Evolutionary conservation across 2,329 filamentous ascomycete species (phyloP), one percentile per base, ranked within the genome.

Genomic region (Monascus ruber): DNA sequence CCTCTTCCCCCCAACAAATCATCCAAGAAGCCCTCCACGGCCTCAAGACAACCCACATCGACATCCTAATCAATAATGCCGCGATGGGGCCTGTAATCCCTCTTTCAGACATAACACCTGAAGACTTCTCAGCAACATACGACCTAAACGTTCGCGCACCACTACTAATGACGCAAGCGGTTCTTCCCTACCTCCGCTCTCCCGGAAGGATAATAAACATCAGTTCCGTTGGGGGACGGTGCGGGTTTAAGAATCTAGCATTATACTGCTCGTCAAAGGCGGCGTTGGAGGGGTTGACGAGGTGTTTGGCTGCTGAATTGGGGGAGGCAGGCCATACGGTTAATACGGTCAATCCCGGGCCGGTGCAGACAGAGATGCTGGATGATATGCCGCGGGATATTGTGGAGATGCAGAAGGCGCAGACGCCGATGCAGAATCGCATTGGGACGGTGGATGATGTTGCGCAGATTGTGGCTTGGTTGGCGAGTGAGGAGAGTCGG

Each of bases 321-420:
- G 76, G 76, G 0, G 51, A 44, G 3, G 57, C 68, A 41, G 74
- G 76, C 0, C 73, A 73, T 42, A 80, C 76, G 0, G 76, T 78
- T 25, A 82, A 81, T 46, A 65, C 68, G 0, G 70, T 81, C 2
- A 71, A 70, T 17, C 75, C 76, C 0, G 77, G 77, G 0, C 75
- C 77, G 0, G 71, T 77, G 5, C 58, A 71, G 55, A 77, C 67
- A 26, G 74, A 77, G 5, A 70, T 81, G 68, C 51, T 79, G 24
- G 69, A 70, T 10, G 64, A 70, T 10, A 70, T 77, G 8, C 68
- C 70, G 0, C 51, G 61, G 38, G 66, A 69, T 1, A 59, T 75
- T 8, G 58, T 75, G 2, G 63, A 69, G 26, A 59, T 63, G 48
- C 70, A 77, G 55, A 68, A 64, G 56, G 58, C 63, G 43, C 55